These are phyloP conservation scores for Hanseniaspora hatyaiensis DNA, from an alignment of 805 yeast genomes.

Conservation along the genomic window DNA sequence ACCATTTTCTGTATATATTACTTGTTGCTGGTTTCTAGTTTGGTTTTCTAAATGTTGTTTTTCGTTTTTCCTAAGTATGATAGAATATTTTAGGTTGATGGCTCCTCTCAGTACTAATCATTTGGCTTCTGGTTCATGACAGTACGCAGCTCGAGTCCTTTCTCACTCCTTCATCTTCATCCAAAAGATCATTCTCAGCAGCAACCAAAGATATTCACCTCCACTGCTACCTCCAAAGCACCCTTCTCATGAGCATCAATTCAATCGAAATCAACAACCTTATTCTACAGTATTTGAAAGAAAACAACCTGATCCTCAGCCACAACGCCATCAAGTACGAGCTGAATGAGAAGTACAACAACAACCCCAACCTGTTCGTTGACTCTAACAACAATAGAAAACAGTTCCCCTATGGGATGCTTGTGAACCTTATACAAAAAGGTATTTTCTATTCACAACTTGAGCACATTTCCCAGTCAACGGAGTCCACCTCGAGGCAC, in stretches of 20 bases:
- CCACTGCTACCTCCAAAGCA: no score
- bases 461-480: background rate
- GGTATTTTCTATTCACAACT: slow-evolving; percentile 14
- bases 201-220: no score
- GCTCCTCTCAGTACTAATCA: no score
- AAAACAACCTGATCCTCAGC: slow-evolving; percentile 9
- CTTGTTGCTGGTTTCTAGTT: no score
- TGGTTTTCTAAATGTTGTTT: no score
- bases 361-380: no score
- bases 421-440: slow-evolving; percentile 10
- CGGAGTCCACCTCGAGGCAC: background rate
- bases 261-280: slow-evolving; percentile 13
- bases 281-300: slow-evolving; percentile 8
- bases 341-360: slow-evolving; percentile 10
- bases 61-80: no score
- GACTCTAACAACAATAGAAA: background rate
- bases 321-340: slow-evolving; percentile 14
- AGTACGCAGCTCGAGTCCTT: no score
- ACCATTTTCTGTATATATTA: no score
- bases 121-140: no score
- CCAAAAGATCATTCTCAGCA: background rate
- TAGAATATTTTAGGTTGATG: no score
- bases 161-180: background rate
- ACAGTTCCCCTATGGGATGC: slow-evolving; percentile 13
- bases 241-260: slow-evolving; percentile 4